Base-by-base conservation (phyloP, 306 rosid genomes). In the Delonix regia region DNA sequence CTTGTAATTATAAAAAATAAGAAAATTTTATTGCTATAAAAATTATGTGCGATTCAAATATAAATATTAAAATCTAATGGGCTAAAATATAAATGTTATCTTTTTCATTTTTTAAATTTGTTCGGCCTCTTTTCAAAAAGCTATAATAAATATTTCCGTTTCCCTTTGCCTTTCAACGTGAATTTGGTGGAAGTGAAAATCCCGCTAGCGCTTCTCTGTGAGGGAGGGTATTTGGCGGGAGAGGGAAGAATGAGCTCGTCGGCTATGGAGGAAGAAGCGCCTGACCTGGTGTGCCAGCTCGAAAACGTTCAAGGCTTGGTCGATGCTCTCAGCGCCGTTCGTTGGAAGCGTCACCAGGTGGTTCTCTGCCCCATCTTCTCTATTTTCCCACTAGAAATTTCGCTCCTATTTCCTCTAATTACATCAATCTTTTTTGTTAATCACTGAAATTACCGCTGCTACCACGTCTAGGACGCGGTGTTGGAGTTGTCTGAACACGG, bases 261-360 rank as follows among this genome's bases (percentile, higher is more conserved):
- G 39, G 90, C 70, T 52, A 80, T 75, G 73, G 96, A 88, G 39
- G 63, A 85, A 16, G 94, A 86, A 48, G 86, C 80, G 16, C 84
- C 97, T 15, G 97, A 94, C 57, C 87, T 94, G 69, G 69, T 89
- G n/a, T 90, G 99, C 77, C 83, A 89, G 68, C 81, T 92, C 0
- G 97, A 90, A 82, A 90, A 89, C 83, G 97, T 90, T 45, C 99
- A 94, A 69, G 97, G 99, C 25, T 81, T 92, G 77, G 99, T 90
- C 21, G 97, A 89, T 66, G 97, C 97, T 1, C 89, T 92, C 85
- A 86, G 86, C 71, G 88, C 99, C 76, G 97, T 88, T 76, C 88
- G 97, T 21, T 92, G 99, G 99, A 94, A 94, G 41, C 99, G 97
- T 80, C 93, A 89, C 45, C 97, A 94, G 92, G 97, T 90, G 6